A percentile compares a stretch with the other conserved stretches of the same genome.
Evolutionary conservation across 2,329 filamentous ascomycete genomes (phyloP).

Genomic region (Raffaelea ambrosiae): DNA sequence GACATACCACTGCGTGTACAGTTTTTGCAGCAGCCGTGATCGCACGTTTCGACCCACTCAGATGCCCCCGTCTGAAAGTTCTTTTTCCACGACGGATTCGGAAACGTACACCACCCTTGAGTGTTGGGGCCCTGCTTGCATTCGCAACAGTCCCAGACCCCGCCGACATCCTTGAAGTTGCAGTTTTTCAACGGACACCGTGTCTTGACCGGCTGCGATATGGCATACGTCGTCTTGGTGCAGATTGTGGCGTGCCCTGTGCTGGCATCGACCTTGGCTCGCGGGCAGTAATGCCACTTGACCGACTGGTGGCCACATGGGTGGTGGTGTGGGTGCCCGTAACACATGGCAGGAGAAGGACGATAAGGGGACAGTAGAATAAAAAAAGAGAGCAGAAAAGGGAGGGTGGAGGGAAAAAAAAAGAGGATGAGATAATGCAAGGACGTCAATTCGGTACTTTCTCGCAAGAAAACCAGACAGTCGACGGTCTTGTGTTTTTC

Average conservation of each 20-base stretch:
- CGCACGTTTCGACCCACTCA: slow-evolving; percentile 34
- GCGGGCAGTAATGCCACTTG: slow-evolving; percentile 46
- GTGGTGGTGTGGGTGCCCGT: slow-evolving; percentile 44
- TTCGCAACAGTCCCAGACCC: slow-evolving; percentile 45
- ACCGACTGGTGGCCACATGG: slow-evolving; percentile 46
- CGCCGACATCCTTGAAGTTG: slow-evolving; percentile 38
- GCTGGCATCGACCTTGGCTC: slow-evolving; percentile 36
- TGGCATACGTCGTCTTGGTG: slow-evolving; percentile 36
- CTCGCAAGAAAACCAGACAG: too few relatives aligned
- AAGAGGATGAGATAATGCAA: too few relatives aligned
- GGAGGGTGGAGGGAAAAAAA: neutral
- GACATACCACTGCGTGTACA: slow-evolving; percentile 34
- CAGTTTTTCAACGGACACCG: slow-evolving; percentile 43
- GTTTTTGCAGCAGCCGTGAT: slow-evolving; percentile 43
- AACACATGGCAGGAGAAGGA: slow-evolving; percentile 32
- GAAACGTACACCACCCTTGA: slow-evolving; percentile 42
- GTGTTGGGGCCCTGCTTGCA: slow-evolving; percentile 43
- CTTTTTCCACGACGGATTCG: slow-evolving; percentile 20
- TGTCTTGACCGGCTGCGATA: slow-evolving; percentile 31
- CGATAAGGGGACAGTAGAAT: neutral
- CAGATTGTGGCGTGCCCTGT: slow-evolving; percentile 43
- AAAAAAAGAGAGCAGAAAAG: neutral
- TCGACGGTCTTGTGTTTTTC: neutral
- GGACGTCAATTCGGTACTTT: too few relatives aligned
- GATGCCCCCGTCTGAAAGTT: slow-evolving; percentile 22